Evolutionary conservation across 441 rosid species (phyloP), one percentile per base, ranked within the genome.

Genomic region (Eutrema salsugineum): DNA sequence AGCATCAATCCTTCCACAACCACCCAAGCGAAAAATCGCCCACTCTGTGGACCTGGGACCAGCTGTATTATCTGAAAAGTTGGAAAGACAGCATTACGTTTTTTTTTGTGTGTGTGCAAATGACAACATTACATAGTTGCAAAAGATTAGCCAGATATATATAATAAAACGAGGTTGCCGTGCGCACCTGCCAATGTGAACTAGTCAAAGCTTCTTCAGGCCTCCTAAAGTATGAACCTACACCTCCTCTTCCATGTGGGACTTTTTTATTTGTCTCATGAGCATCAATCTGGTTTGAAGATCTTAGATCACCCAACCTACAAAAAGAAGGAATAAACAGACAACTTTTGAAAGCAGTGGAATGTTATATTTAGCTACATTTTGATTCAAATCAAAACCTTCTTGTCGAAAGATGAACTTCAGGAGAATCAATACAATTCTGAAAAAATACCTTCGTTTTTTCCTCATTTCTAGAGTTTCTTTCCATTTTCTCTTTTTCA

Each of bases 401-500:
- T 46, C 59, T 50, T 19, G 22, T 51, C 44, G 63, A 28, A 66
- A 22, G 44, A 66, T 11, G 63, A 42, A 71, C 32, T 59, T 36
- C 60, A 60, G 36, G 39, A 28, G 17, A 19, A 59, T 51, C 36
- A 11, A 49, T 47, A 59, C 17, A 22, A 50, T 65, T 22, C 39
- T 16, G 47, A 46, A 68, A 47, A 60, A 16, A 16, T 79, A 91
- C 98, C 95, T 95, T 86, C 79, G 88, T 73, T 81, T 91, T 84
- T 95, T 95, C 84, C 85, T 88, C 83, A 71, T 81, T 68, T 83
- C 87, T 56, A 89, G 74, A 68, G 63, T 72, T 59, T 79, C 86
- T 81, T 82, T 93, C 98, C 99, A 95, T 80, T 88, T 95, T 83
- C 99, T 85, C 82, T 95, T 95, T 84, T 87, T 93, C 71, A 70